Conservation (phyloP, 2,329 filamentous ascomycete species). For the Zymoseptoria brevis region DNA sequence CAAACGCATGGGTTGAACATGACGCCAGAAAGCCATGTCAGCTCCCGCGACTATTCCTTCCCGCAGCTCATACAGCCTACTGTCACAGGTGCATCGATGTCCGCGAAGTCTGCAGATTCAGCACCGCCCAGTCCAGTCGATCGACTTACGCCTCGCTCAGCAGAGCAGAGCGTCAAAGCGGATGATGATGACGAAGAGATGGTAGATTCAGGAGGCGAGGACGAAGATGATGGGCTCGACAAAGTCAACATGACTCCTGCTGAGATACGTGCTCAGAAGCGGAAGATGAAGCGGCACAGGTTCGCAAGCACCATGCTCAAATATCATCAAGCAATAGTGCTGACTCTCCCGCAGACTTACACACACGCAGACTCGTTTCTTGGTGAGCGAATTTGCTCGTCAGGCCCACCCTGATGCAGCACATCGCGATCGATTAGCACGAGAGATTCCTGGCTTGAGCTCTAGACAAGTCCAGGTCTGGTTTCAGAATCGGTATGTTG, state of each 20-base stretch:
- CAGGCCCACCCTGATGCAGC: slow-evolving; percentile 90
- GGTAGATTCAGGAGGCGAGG: slow-evolving; percentile 29
- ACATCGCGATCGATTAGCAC: slow-evolving; percentile 75
- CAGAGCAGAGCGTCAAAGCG: slow-evolving; percentile 23
- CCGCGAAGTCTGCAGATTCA: slow-evolving; percentile 34
- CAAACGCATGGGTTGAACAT: not conserved
- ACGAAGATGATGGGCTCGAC: slow-evolving; percentile 21
- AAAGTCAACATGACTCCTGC: slow-evolving; percentile 36
- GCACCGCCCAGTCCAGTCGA: slow-evolving; percentile 41
- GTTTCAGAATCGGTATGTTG: slow-evolving; percentile 84
- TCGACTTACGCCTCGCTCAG: slow-evolving; percentile 39
- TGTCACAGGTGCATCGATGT: not conserved
- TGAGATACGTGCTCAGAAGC: slow-evolving; percentile 42
- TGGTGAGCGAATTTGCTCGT: slow-evolving; percentile 95
- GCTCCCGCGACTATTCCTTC: not conserved
- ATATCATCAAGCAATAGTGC: slow-evolving; percentile 5
- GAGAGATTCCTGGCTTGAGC: slow-evolving; percentile 84
- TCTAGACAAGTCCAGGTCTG: slow-evolving; percentile 93
- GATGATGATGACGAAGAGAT: slow-evolving; percentile 36
- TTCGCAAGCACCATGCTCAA: slow-evolving; percentile 29
- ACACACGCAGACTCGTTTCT: slow-evolving; percentile 91
- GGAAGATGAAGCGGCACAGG: slow-evolving; percentile 69
- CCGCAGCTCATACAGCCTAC: not conserved
- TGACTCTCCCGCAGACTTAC: slow-evolving; percentile 56
- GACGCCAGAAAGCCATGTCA: not conserved